phyloP scores from a whole-genome alignment of 1,284 basidiomycete species.

The Pyrrhoderma noxium region DNA sequence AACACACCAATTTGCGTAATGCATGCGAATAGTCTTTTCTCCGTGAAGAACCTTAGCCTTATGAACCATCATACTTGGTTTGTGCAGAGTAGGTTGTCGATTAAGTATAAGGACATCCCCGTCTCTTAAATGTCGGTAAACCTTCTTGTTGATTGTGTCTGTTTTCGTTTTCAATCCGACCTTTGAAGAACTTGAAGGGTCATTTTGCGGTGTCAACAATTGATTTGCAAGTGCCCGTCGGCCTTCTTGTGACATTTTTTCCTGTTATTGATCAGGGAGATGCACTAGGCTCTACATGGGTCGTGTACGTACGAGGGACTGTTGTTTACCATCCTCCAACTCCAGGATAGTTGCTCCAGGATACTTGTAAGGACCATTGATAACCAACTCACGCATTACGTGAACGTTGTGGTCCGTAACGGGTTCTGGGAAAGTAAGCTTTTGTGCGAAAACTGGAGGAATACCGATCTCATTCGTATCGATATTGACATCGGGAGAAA shows the following conservation, averaged over 20 bases:
- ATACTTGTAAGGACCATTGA: slow-evolving; percentile 84
- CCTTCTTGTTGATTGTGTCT: slow-evolving; percentile 88
- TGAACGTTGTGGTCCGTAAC: slow-evolving; percentile 91
- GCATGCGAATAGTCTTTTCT: slow-evolving; percentile 99
- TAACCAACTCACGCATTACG: slow-evolving; percentile 85
- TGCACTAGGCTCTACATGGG: background rate
- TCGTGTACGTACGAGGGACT: slow-evolving; percentile 59
- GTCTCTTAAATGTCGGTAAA: slow-evolving; percentile 91
- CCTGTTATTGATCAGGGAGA: slow-evolving; percentile 38
- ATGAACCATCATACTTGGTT: slow-evolving; percentile 99
- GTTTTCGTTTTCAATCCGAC: slow-evolving; percentile 65
- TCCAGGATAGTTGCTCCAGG: slow-evolving; percentile 95
- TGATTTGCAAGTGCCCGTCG: slow-evolving; percentile 97
- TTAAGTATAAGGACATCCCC: slow-evolving; percentile 97
- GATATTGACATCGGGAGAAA: slow-evolving; percentile 98
- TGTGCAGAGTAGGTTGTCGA: slow-evolving; percentile 97
- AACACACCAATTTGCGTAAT: slow-evolving; percentile 95
- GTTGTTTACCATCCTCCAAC: slow-evolving; percentile 87
- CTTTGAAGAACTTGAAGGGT: slow-evolving; percentile 41
- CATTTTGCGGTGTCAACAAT: slow-evolving; percentile 87
- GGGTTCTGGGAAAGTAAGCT: slow-evolving; percentile 96
- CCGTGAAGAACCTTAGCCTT: slow-evolving; percentile 88
- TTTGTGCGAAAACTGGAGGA: slow-evolving; percentile 95
- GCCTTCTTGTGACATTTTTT: slow-evolving; percentile 81
- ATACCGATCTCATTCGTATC: slow-evolving; percentile 99